A percentile compares a stretch with the other conserved stretches of the same genome.
Conservation (phyloP, 2,329 filamentous ascomycete species). For the Penicillium nordicum region DNA sequence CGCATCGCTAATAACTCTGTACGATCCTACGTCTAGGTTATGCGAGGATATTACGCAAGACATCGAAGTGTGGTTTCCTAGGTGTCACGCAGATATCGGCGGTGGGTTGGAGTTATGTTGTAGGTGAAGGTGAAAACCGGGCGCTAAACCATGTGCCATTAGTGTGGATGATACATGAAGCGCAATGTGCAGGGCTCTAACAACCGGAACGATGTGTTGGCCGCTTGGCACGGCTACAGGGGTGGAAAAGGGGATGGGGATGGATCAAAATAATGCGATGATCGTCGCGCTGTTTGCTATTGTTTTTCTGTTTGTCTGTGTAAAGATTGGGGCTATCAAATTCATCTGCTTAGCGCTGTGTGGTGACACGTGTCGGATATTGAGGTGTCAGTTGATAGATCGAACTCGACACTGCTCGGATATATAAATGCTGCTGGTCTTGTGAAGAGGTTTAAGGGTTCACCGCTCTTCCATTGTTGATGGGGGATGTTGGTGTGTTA, state of each 20-base stretch:
- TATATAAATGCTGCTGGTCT: neutral
- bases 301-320: neutral
- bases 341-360: neutral
- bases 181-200: too few relatives aligned
- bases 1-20: too few relatives aligned
- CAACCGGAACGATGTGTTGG: too few relatives aligned
- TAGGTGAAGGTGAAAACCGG: too few relatives aligned
- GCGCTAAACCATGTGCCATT: too few relatives aligned
- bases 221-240: too few relatives aligned
- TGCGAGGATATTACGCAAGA: too few relatives aligned
- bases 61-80: too few relatives aligned
- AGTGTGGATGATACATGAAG: too few relatives aligned
- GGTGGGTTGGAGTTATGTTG: too few relatives aligned
- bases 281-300: neutral
- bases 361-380: constrained; percentile 1
- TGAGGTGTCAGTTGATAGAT: constrained; percentile 3
- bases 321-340: neutral
- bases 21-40: too few relatives aligned
- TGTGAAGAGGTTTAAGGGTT: neutral
- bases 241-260: neutral
- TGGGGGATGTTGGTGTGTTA: neutral
- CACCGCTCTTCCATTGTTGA: neutral
- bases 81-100: too few relatives aligned
- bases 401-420: neutral
- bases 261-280: neutral